phyloP scores from a whole-genome alignment of 495 filamentous ascomycete genomes.

The Terfezia boudieri region DNA sequence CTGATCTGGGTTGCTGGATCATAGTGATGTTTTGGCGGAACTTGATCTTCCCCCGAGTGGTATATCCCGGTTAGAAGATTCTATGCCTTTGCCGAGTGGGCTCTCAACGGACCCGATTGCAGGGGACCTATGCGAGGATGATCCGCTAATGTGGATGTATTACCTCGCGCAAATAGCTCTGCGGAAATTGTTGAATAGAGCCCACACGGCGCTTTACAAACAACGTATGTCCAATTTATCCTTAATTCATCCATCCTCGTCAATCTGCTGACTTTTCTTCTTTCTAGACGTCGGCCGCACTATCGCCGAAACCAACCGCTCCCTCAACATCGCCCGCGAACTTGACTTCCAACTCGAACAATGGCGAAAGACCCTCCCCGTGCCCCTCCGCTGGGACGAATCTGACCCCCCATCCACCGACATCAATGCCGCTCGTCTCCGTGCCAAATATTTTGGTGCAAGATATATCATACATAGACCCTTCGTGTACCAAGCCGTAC shows the following conservation, averaged over 20 bases:
- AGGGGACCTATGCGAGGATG: slow-evolving; percentile 20
- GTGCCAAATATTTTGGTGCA: slow-evolving; percentile 88
- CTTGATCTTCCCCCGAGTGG: slow-evolving; percentile 59
- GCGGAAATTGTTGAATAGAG: slow-evolving; percentile 60
- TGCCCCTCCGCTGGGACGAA: slow-evolving; percentile 40
- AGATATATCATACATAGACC: slow-evolving; percentile 74
- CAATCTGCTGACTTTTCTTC: neutral
- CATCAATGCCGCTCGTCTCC: slow-evolving; percentile 63
- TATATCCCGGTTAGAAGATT: slow-evolving; percentile 47
- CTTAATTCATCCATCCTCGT: neutral
- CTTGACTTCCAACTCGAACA: slow-evolving; percentile 23
- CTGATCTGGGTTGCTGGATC: neutral
- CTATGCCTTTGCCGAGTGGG: slow-evolving; percentile 39
- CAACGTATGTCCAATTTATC: slow-evolving; percentile 18
- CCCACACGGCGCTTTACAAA: slow-evolving; percentile 62
- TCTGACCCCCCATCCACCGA: slow-evolving; percentile 42
- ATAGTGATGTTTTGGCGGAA: slow-evolving; percentile 78
- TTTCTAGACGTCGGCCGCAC: neutral
- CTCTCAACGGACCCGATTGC: slow-evolving; percentile 18
- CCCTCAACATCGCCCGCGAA: slow-evolving; percentile 16
- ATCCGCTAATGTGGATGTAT: slow-evolving; percentile 42
- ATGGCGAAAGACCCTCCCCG: slow-evolving; percentile 25
- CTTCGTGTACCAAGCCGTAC: slow-evolving; percentile 43
- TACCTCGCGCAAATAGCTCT: slow-evolving; percentile 74
- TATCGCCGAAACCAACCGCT: slow-evolving; percentile 12